Evolutionary conservation across 2,329 filamentous ascomycete genomes (phyloP).

Genomic region (Ceratocystiopsis brevicomis): DNA sequence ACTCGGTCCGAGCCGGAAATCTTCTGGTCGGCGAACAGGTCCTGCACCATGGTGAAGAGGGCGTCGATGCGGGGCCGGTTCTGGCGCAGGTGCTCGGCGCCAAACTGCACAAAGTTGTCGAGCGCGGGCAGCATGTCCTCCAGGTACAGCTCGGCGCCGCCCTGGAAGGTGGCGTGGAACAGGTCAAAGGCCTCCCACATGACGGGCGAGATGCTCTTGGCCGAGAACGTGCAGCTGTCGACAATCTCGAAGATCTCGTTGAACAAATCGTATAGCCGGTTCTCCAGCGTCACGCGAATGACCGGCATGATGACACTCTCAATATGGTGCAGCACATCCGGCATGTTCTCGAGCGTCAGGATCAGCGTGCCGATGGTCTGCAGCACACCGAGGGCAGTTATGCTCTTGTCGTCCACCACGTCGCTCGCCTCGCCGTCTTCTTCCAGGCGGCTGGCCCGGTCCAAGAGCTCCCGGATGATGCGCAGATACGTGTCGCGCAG

Average conservation of each 20-base stretch:
- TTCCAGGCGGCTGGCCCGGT: slow-evolving; percentile 63
- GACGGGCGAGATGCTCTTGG: slow-evolving; percentile 81
- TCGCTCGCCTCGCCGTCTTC: slow-evolving; percentile 70
- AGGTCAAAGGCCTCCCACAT: slow-evolving; percentile 99
- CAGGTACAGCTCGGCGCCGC: slow-evolving; percentile 86
- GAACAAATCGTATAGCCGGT: slow-evolving; percentile 94
- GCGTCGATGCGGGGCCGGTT: slow-evolving; percentile 77
- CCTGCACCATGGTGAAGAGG: slow-evolving; percentile 80
- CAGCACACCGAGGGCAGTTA: slow-evolving; percentile 84
- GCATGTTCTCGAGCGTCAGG: slow-evolving; percentile 88
- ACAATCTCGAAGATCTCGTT: slow-evolving; percentile 99
- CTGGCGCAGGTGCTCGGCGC: slow-evolving; percentile 58
- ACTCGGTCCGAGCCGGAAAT: slow-evolving; percentile 88
- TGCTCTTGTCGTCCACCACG: slow-evolving; percentile 94
- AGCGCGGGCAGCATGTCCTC: slow-evolving; percentile 97
- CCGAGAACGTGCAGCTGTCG: slow-evolving; percentile 95
- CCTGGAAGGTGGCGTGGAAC: slow-evolving; percentile 92
- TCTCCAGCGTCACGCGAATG: slow-evolving; percentile 86
- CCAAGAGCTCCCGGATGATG: slow-evolving; percentile 78
- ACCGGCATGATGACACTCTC: slow-evolving; percentile 95
- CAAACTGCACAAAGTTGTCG: slow-evolving; percentile 95
- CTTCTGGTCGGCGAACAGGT: slow-evolving; percentile 85
- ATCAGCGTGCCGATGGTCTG: slow-evolving; percentile 97
- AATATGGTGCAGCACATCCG: slow-evolving; percentile 82
- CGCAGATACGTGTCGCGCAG: slow-evolving; percentile 88